Conservation (phyloP, 148 eudicot genomes). For the Amaranthus hypochondriacus region DNA sequence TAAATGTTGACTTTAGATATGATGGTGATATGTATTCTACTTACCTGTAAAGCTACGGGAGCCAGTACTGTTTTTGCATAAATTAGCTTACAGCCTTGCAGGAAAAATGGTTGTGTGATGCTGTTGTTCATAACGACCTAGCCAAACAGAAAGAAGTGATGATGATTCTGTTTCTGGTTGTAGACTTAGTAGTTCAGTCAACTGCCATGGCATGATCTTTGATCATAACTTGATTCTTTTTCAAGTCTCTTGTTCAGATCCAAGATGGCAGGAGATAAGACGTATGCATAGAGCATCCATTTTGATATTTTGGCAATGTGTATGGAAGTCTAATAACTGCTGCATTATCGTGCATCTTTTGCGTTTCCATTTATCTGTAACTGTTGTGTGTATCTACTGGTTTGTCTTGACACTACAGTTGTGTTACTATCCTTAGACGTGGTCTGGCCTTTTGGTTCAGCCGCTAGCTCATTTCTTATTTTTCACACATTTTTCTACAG, state of each 20-base stretch:
- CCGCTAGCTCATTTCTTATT: conserved; percentile 1
- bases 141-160: not conserved
- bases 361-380: not conserved
- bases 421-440: not conserved
- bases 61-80: no score
- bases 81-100: not conserved
- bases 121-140: not conserved
- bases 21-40: not conserved
- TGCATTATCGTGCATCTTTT: not conserved
- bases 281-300: not conserved
- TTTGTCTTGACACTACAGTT: not conserved
- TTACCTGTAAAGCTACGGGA: not conserved
- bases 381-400: not conserved
- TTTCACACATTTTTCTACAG: conserved; percentile 29
- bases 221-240: not conserved
- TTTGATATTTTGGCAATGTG: not conserved
- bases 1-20: not conserved
- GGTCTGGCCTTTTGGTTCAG: not conserved
- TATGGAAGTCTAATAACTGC: not conserved
- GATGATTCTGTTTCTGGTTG: not conserved
- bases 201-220: not conserved
- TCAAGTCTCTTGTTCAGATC: not conserved
- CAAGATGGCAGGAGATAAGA: not conserved
- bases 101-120: not conserved
- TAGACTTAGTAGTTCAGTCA: not conserved